These are phyloP conservation scores for Vinca minor DNA, from an alignment of 257 asterid species.

Conservation along the genomic window DNA sequence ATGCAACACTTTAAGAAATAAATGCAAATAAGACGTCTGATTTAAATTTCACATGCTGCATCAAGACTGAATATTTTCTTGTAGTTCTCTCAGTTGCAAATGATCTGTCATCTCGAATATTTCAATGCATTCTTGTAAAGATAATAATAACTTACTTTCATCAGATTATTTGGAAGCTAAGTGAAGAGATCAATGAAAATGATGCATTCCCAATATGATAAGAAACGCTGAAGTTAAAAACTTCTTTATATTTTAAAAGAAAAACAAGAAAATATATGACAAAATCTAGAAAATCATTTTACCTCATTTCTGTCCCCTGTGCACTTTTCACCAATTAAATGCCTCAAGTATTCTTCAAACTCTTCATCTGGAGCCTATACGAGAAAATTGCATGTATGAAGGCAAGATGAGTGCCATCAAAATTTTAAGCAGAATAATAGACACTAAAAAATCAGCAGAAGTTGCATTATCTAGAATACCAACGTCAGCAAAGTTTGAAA, in stretches of 20 bases:
- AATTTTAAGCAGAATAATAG: slow-evolving; percentile 1
- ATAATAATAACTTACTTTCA: background rate
- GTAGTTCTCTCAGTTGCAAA: background rate
- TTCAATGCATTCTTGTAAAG: background rate
- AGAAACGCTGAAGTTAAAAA: background rate
- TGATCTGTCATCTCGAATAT: background rate
- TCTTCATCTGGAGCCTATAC: slow-evolving; percentile 95
- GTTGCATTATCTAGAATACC: background rate
- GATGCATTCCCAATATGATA: background rate
- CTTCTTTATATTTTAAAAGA: background rate
- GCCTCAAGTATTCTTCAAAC: slow-evolving; percentile 86
- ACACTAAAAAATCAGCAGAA: background rate
- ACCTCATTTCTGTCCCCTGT: slow-evolving; percentile 91
- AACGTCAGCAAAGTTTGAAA: background rate
- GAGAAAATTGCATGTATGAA: slow-evolving; percentile 4
- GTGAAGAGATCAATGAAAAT: background rate
- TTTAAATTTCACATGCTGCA: background rate
- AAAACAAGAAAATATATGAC: background rate
- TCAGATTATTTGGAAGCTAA: background rate
- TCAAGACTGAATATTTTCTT: background rate
- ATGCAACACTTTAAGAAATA: background rate
- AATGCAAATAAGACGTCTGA: background rate
- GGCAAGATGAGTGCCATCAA: background rate
- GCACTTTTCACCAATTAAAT: slow-evolving; percentile 69
- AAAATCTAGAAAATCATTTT: slow-evolving; percentile 3